Evolutionary conservation across 2,329 filamentous ascomycete species (phyloP).

Genomic region (Cladosporium halotolerans): DNA sequence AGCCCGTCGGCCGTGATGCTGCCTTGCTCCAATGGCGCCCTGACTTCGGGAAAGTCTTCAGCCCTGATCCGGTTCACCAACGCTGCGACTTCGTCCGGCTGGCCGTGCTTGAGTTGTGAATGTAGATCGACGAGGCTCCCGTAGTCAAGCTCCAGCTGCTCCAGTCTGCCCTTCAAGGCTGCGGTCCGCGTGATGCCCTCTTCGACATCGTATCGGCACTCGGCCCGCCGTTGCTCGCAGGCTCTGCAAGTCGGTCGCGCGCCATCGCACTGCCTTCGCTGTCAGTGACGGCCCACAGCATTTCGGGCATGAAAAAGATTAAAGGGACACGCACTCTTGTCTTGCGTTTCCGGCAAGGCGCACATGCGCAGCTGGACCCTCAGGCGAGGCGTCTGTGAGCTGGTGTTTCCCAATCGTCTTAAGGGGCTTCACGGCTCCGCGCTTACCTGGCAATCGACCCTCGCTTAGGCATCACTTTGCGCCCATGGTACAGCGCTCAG

Average conservation of each 20-base stretch:
- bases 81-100: constrained; percentile 7
- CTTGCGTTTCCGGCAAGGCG: constrained; percentile 9
- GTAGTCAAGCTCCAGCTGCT: constrained; percentile 11
- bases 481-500: constrained; percentile 4
- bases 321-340: constrained; percentile 7
- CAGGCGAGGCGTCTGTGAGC: constrained; percentile 3
- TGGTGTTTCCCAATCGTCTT: background rate
- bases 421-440: background rate
- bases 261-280: constrained; percentile 8
- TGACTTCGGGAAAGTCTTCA: constrained; percentile 1
- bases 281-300: background rate
- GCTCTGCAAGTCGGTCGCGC: constrained; percentile 5
- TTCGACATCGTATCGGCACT: constrained; percentile 11
- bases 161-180: constrained; percentile 6
- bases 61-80: constrained; percentile 9
- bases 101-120: constrained; percentile 7
- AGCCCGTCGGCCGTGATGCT: constrained; percentile 2
- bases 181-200: constrained; percentile 8
- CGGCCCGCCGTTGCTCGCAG: constrained; percentile 8
- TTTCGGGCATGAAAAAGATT: background rate
- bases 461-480: constrained; percentile 11
- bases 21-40: constrained; percentile 4
- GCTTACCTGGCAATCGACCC: constrained; percentile 11
- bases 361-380: constrained; percentile 5
- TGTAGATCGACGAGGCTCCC: constrained; percentile 8